These are phyloP conservation scores for Phlegmacium glaucopus DNA, from an alignment of 768 basidiomycete genomes.

Conservation along the genomic window DNA sequence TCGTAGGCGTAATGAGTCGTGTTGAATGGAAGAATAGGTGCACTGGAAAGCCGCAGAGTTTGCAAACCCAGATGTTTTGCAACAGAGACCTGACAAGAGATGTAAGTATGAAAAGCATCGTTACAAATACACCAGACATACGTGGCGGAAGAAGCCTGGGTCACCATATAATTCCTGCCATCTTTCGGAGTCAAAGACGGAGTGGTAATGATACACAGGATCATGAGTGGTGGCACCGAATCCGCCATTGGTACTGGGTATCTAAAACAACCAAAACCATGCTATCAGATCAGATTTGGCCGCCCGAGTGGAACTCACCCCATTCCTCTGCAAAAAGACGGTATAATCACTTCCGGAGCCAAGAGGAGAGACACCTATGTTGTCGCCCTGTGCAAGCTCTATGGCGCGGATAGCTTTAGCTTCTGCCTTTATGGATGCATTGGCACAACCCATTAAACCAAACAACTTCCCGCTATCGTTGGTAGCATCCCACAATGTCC, in stretches of 20 bases:
- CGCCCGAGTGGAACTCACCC: constrained; percentile 27
- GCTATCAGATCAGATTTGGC: not conserved
- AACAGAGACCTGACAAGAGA: constrained; percentile 46
- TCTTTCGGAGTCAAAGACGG: constrained; percentile 63
- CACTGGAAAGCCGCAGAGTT: constrained; percentile 53
- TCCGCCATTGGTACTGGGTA: constrained; percentile 41
- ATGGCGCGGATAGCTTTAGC: constrained; percentile 35
- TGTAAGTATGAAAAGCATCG: not conserved
- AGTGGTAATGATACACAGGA: constrained; percentile 70
- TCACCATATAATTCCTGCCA: constrained; percentile 77
- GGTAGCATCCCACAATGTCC: constrained; percentile 78
- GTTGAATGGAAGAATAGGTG: constrained; percentile 64
- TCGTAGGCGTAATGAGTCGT: constrained; percentile 70
- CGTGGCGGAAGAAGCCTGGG: constrained; percentile 66
- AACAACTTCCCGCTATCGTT: constrained; percentile 52
- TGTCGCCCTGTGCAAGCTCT: constrained; percentile 30
- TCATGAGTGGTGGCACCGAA: constrained; percentile 41
- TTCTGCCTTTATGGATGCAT: constrained; percentile 6
- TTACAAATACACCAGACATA: constrained; percentile 27
- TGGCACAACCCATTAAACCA: constrained; percentile 22
- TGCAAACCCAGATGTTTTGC: constrained; percentile 67
- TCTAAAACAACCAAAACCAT: constrained; percentile 15
- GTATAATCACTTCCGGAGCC: constrained; percentile 90
- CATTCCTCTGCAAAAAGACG: constrained; percentile 75
- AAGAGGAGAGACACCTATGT: constrained; percentile 47